These are phyloP conservation scores for Apiotrichum akiyoshidainum DNA, from an alignment of 1,284 basidiomycete genomes.

Conservation along the genomic window DNA sequence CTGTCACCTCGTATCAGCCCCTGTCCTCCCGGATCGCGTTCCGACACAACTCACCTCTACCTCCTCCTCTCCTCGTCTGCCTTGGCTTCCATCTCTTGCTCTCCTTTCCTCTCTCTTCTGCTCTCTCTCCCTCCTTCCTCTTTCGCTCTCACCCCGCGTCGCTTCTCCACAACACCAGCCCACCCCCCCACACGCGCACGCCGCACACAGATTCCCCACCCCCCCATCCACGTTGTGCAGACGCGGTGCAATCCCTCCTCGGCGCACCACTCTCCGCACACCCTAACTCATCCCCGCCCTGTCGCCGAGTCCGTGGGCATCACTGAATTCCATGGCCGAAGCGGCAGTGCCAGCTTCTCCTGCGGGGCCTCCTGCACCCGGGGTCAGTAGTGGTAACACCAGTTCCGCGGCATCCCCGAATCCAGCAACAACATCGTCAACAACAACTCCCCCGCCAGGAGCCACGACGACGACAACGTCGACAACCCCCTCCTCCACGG, in stretches of 20 bases:
- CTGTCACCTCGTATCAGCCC: too few species aligned
- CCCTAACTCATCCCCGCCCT: background rate
- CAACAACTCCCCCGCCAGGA: background rate
- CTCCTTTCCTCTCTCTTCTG: background rate
- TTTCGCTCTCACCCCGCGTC: background rate
- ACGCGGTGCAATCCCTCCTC: background rate
- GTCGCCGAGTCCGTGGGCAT: constrained; percentile 4
- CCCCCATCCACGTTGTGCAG: too few species aligned
- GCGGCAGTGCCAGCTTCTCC: constrained; percentile 7
- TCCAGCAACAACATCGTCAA: constrained; percentile 8
- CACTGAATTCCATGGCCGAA: constrained; percentile 13
- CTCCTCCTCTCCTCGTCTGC: too few species aligned
- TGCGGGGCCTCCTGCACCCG: background rate
- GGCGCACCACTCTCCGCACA: background rate
- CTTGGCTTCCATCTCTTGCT: background rate
- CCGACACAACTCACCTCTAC: too few species aligned
- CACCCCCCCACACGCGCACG: too few species aligned
- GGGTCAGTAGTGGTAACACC: background rate
- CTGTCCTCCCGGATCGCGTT: too few species aligned
- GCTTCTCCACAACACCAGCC: background rate
- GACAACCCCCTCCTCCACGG: background rate
- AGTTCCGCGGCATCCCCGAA: constrained; percentile 1
- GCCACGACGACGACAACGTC: background rate
- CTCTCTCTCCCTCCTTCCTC: background rate
- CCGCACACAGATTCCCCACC: too few species aligned